phyloP scores from a whole-genome alignment of 2,329 filamentous ascomycete genomes.

The Penicillium polonicum region DNA sequence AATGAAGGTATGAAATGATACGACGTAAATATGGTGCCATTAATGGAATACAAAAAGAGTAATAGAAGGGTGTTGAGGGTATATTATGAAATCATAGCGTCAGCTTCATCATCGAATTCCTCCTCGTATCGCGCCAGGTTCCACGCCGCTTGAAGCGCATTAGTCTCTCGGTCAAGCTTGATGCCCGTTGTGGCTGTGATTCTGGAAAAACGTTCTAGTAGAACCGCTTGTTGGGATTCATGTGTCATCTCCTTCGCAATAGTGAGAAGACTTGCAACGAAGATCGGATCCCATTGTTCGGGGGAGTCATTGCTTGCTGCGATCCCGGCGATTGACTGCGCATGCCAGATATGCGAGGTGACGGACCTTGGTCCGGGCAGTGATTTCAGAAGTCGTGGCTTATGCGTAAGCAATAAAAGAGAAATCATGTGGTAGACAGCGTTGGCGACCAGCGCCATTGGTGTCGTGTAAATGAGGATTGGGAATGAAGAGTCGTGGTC shows the following conservation, averaged over 20 bases:
- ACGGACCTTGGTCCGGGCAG: constrained; percentile 24
- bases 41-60: background rate
- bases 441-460: constrained; percentile 30
- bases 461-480: constrained; percentile 28
- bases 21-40: background rate
- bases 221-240: constrained; percentile 22
- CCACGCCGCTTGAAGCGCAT: constrained; percentile 20
- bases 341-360: constrained; percentile 29
- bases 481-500: constrained; percentile 25
- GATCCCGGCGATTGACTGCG: constrained; percentile 27
- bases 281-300: constrained; percentile 28
- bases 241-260: constrained; percentile 28
- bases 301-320: constrained; percentile 26
- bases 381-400: constrained; percentile 25
- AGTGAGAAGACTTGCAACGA: constrained; percentile 21
- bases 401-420: constrained; percentile 23
- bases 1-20: constrained; percentile 1
- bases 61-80: background rate
- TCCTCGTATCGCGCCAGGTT: constrained; percentile 25
- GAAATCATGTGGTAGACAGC: constrained; percentile 27
- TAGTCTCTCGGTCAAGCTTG: constrained; percentile 19
- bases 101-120: constrained; percentile 16
- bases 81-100: constrained; percentile 11
- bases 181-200: constrained; percentile 24
- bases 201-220: constrained; percentile 16